Percentiles rank a stretch among this genome's conserved stretches.
Conservation (phyloP, 2,329 filamentous ascomycete species). For the Fusarium austroafricanum region DNA sequence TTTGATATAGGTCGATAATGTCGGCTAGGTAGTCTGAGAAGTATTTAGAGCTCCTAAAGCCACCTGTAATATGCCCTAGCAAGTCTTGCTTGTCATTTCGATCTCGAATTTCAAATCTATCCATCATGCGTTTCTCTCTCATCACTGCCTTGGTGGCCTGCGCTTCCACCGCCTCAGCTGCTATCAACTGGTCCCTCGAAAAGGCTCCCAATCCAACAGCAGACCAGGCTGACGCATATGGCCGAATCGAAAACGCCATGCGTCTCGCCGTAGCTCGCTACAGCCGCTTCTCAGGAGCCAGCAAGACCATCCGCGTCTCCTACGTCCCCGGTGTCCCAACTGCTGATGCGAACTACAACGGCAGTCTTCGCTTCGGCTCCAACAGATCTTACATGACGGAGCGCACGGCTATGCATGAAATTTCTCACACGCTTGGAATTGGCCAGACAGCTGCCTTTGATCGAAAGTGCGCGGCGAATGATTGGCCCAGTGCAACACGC, state of each 20-base stretch:
- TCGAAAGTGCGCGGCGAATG: slow-evolving; percentile 51
- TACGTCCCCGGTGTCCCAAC: slow-evolving; percentile 59
- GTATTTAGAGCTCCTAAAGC: neutral
- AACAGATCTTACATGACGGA: slow-evolving; percentile 61
- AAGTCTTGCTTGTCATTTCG: neutral
- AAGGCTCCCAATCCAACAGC: slow-evolving; percentile 54
- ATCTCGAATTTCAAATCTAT: neutral
- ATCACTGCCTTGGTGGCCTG: slow-evolving; percentile 45
- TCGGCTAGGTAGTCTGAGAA: neutral
- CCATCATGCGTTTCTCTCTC: slow-evolving; percentile 52
- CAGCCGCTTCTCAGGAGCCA: slow-evolving; percentile 49
- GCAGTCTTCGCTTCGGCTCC: slow-evolving; percentile 59
- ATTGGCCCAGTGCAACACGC: slow-evolving; percentile 56
- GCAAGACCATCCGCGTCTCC: slow-evolving; percentile 54
- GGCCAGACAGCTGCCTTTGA: slow-evolving; percentile 58
- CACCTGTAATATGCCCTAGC: neutral
- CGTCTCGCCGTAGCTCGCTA: slow-evolving; percentile 55
- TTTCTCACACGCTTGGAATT: slow-evolving; percentile 60
- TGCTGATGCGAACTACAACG: slow-evolving; percentile 59
- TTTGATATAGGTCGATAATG: neutral
- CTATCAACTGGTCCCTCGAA: slow-evolving; percentile 54
- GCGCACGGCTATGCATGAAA: slow-evolving; percentile 62
- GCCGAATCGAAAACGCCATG: slow-evolving; percentile 58
- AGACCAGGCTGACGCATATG: slow-evolving; percentile 59
- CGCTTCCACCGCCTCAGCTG: slow-evolving; percentile 50